These are phyloP conservation scores for Ophiostoma sp. DNA, from an alignment of 2,329 filamentous ascomycete genomes.

Conservation along the genomic window DNA sequence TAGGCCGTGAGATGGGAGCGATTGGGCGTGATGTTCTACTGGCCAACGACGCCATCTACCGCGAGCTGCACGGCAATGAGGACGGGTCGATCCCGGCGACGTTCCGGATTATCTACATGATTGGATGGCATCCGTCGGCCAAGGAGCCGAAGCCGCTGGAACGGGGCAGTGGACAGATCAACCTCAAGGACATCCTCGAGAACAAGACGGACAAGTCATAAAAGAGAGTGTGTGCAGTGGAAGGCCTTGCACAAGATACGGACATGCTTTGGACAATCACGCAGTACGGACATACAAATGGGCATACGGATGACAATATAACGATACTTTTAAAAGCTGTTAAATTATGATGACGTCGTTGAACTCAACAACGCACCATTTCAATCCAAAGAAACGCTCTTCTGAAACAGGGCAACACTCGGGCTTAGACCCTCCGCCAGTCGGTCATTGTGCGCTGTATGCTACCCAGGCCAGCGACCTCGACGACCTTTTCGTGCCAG, in stretches of 20 bases:
- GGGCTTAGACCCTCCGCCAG: conserved; percentile 74
- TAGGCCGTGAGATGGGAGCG: conserved; percentile 74
- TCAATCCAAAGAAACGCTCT: not conserved
- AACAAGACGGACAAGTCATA: conserved; percentile 34
- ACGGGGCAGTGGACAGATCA: conserved; percentile 79
- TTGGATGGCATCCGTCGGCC: conserved; percentile 86
- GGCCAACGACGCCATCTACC: conserved; percentile 84
- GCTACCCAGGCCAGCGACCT: conserved; percentile 83
- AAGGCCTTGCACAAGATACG: not conserved
- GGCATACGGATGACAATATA: not conserved
- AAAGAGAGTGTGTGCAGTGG: not conserved
- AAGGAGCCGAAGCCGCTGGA: conserved; percentile 73
- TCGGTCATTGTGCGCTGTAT: conserved; percentile 96
- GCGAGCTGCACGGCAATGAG: conserved; percentile 75
- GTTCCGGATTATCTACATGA: conserved; percentile 96
- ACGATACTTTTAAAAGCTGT: not conserved
- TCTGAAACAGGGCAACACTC: not conserved
- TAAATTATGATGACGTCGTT: not conserved
- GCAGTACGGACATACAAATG: not conserved
- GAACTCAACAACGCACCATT: not conserved
- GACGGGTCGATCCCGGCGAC: conserved; percentile 78
- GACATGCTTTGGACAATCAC: not conserved
- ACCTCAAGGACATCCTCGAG: conserved; percentile 73
- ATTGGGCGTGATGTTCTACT: conserved; percentile 78
- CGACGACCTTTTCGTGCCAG: conserved; percentile 98